phyloP scores from a whole-genome alignment of 2,329 filamentous ascomycete genomes.

The Cyphellophora europaea region DNA sequence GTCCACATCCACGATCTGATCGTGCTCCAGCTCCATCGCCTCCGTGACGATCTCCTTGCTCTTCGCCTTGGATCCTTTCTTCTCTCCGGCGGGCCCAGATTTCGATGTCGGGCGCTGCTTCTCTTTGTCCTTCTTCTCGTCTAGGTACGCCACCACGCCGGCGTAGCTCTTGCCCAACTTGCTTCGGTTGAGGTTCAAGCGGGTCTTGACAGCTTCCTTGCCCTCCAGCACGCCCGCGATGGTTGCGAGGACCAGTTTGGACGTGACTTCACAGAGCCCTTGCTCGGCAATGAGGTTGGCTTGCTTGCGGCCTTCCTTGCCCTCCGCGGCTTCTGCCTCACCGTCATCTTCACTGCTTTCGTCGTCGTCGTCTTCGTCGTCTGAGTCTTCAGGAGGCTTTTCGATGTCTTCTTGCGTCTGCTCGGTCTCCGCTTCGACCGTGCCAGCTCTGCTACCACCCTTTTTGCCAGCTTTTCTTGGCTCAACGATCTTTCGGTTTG shows the following conservation, averaged over 20 bases:
- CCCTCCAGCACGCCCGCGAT: conserved; percentile 65
- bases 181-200: conserved; percentile 69
- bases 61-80: conserved; percentile 5
- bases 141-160: conserved; percentile 72
- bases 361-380: conserved; percentile 59
- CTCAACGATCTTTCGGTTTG: conserved; percentile 28
- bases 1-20: conserved; percentile 17
- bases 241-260: conserved; percentile 74
- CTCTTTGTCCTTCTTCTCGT: conserved; percentile 47
- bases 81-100: too few relatives aligned
- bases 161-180: conserved; percentile 77
- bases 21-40: conserved; percentile 15
- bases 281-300: conserved; percentile 71
- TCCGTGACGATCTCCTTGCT: conserved; percentile 9
- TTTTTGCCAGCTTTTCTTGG: conserved; percentile 3
- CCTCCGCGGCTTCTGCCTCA: conserved; percentile 22
- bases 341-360: conserved; percentile 22
- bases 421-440: conserved; percentile 1
- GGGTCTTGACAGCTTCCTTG: conserved; percentile 53
- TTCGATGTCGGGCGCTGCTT: conserved; percentile 16
- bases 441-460: not conserved
- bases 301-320: conserved; percentile 42
- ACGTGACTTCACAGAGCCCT: conserved; percentile 73
- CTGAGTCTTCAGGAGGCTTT: conserved; percentile 34
- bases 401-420: conserved; percentile 18